phyloP scores from a whole-genome alignment of 805 yeast genomes.

The Candida ipomoeae region DNA sequence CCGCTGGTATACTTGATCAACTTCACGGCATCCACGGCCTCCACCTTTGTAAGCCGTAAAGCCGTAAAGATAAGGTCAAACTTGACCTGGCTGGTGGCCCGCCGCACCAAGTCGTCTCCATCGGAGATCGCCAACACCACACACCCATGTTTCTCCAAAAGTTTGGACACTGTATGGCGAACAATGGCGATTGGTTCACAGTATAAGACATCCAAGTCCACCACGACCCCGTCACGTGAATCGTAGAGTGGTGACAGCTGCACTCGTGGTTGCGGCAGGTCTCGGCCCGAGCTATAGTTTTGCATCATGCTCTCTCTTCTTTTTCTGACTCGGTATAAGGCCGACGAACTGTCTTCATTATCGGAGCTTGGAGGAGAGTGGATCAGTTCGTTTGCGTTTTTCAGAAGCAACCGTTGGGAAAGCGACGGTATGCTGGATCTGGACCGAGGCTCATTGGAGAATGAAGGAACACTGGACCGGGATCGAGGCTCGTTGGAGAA shows the following conservation, averaged over 20 bases:
- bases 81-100: constrained; percentile 77
- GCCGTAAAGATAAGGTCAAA: constrained; percentile 84
- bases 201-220: constrained; percentile 61
- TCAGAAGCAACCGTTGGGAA: constrained; percentile 21
- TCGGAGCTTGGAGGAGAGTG: constrained; percentile 60
- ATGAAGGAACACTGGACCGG: constrained; percentile 19
- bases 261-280: constrained; percentile 9
- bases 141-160: constrained; percentile 69
- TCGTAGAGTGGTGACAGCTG: constrained; percentile 7
- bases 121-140: constrained; percentile 70
- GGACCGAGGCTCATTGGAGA: constrained; percentile 15
- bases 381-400: constrained; percentile 21
- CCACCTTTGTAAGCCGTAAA: constrained; percentile 59
- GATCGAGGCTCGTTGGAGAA: constrained; percentile 9
- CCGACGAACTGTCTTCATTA: constrained; percentile 54
- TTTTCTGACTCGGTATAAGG: constrained; percentile 48
- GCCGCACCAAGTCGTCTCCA: constrained; percentile 78
- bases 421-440: constrained; percentile 21
- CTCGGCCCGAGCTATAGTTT: constrained; percentile 10
- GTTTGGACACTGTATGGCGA: constrained; percentile 59
- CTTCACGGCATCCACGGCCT: constrained; percentile 72
- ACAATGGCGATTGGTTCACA: constrained; percentile 88
- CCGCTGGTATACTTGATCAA: constrained; percentile 72
- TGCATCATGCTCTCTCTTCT: constrained; percentile 51
- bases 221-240: neutral